Evolutionary conservation across 2,329 filamentous ascomycete species (phyloP), one percentile per base, ranked within the genome.

Genomic region (Paraphoma sp.): DNA sequence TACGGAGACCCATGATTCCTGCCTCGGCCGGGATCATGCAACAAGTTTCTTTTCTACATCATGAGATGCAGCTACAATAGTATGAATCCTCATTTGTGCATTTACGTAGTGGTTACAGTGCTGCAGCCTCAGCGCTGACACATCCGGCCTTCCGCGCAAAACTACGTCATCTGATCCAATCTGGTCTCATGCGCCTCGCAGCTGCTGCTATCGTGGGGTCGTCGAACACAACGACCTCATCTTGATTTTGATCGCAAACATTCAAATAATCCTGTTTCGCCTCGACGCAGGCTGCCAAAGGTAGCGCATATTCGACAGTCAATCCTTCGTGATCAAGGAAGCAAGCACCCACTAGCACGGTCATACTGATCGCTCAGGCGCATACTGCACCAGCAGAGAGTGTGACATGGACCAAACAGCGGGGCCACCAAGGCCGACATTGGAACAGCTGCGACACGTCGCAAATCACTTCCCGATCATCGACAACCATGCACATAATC

Each of bases 401-500:
- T 33, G 17, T 23, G 54, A 23, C 31, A 73, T 73, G 68, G 64
- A 66, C 40, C 63, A 48, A 45, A 52, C 47, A 31, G 48, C 41
- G 14, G 36, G 58, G 46, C 59, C 56, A 18, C 56, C 62, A 8
- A 64, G 59, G 31, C 68, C 68, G 30, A 72, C 72, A 9, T 48
- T 74, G 18, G 73, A 74, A 43, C 69, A 74, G 36, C 54, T 76
- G 29, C 68, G 67, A 46, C 61, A 75, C 63, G 69, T 75, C 10
- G 70, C 72, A 23, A 70, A 72, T 53, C 70, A 70, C 54, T 75
- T 67, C 18, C 89, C 89, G 3, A 86, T 91, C 64, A 87, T 92
- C 72, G 89, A 92, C 76, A 86, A 90, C 64, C 89, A 92, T 69
- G 88, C 87, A 2, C 89, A 91, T 62, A 89, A 89, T 29, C 80